phyloP scores from a whole-genome alignment of 345 rosid genomes.

The Firmiana major region DNA sequence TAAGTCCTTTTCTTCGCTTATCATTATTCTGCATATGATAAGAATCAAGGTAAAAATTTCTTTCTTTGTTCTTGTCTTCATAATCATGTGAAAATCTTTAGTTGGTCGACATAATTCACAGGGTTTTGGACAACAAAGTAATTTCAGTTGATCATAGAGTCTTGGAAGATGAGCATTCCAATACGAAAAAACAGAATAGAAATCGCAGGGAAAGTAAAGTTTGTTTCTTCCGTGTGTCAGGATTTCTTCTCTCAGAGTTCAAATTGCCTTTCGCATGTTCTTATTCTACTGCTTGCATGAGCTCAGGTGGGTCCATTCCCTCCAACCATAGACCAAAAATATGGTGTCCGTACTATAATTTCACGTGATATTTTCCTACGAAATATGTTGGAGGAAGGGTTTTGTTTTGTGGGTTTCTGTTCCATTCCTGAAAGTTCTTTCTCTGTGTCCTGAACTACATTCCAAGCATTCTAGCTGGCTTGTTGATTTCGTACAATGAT shows the following conservation, averaged over 20 bases:
- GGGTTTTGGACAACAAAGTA: constrained; percentile 5
- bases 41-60: background rate
- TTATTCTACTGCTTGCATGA: constrained; percentile 1
- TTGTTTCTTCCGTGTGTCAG: background rate
- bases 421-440: background rate
- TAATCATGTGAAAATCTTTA: background rate
- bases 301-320: constrained; percentile 3
- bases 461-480: constrained; percentile 38
- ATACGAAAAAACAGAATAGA: constrained; percentile 6
- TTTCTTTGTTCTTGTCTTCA: background rate
- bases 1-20: constrained; percentile 16
- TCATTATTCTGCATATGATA: constrained; percentile 3
- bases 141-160: background rate
- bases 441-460: constrained; percentile 25
- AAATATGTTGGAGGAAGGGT: constrained; percentile 9
- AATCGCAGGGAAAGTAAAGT: background rate
- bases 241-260: constrained; percentile 12
- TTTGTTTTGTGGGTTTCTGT: constrained; percentile 10
- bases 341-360: constrained; percentile 8
- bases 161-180: background rate
- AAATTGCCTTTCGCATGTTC: constrained; percentile 5
- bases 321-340: constrained; percentile 6
- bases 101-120: constrained; percentile 9
- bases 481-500: constrained; percentile 29
- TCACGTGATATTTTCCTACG: constrained; percentile 13